Base-by-base conservation (phyloP, 805 yeast genomes). In the Candida koratica region DNA sequence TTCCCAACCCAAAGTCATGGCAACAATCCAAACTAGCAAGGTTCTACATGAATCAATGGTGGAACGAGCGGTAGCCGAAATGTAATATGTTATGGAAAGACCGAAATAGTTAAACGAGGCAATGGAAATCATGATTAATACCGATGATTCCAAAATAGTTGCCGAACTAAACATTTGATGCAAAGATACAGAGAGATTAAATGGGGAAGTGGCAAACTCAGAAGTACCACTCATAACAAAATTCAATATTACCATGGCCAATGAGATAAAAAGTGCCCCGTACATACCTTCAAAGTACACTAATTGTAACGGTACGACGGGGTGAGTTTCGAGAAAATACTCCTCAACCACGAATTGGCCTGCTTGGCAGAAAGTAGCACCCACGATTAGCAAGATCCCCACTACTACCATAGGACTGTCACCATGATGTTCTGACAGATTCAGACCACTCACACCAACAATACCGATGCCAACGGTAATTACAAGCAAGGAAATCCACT, bases 41-140 rank as follows among this genome's bases (percentile, higher is more conserved):
- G 93, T 84, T 45, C 94, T 69, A 41, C 84, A 79, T 0, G 88
- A 79, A 51, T 84, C 94, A 34, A 84, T 73, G 2, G 93, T 84
- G 15, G 87, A 78, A 51, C 93, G 67, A 2, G 89, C 71, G 1
- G 94, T 84, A 22, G 94, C 93, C 35, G 83, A 78, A 32, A 84
- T 52, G 30, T 61, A 59, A 33, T 73, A 68, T 2, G 94, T 84
- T 25, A 84, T 61, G 6, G 85, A 70, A 25, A 83, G 71, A 2
- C 94, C 94, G 48, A 79, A 78, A 55, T 69, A 79, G 56, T 84
- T 84, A 70, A 84, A 84, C 4, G 71, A 48, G 2, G 87, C 76
- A 42, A 84, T 84, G 6, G 84, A 80, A 2, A 79, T 33, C 90
- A 84, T 82, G 43, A 83, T 82, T 28, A 73, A 60, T 2, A 81